Evolutionary conservation across 768 basidiomycete species (phyloP).

Genomic region (Mycena capillaripes): DNA sequence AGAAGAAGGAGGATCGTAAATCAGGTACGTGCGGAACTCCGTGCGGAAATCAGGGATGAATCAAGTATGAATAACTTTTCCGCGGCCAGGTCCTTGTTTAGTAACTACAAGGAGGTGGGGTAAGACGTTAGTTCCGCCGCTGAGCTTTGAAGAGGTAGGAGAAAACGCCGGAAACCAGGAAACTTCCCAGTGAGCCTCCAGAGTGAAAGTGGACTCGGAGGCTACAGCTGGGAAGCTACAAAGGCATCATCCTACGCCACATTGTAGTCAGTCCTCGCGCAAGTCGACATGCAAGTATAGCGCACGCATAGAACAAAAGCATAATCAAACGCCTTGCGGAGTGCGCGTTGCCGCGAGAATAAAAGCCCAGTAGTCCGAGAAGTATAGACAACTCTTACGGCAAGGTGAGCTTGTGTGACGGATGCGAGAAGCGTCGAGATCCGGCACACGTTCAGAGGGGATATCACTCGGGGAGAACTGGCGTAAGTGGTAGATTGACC

Average conservation of each 20-base stretch:
- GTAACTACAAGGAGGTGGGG: background rate
- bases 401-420: constrained; percentile 2
- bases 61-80: background rate
- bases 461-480: no score
- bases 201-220: background rate
- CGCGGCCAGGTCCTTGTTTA: background rate
- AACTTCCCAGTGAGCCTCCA: background rate
- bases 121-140: background rate
- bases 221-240: no score
- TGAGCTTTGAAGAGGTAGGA: background rate
- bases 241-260: no score
- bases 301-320: background rate
- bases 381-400: background rate
- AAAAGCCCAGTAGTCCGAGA: background rate
- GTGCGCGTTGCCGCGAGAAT: background rate
- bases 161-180: background rate
- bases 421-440: background rate
- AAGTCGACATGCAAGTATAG: no score
- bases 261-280: no score
- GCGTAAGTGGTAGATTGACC: background rate
- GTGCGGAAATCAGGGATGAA: background rate
- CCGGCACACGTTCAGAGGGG: background rate
- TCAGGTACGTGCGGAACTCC: constrained; percentile 1
- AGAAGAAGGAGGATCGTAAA: background rate
- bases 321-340: background rate